phyloP scores from a whole-genome alignment of 2,329 filamentous ascomycete genomes.

The Fusarium nisikadoi region DNA sequence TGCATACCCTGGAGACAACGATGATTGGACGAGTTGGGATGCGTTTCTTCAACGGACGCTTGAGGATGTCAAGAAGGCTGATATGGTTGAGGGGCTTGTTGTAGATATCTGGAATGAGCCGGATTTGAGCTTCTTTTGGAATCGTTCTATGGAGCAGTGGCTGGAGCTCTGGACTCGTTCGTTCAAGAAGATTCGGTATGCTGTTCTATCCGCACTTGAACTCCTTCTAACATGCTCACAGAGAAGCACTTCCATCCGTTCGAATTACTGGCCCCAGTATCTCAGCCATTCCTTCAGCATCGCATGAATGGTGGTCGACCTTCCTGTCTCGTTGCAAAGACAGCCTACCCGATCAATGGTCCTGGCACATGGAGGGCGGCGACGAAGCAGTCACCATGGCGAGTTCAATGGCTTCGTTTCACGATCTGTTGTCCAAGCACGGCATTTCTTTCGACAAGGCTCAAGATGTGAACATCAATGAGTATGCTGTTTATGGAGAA shows the following conservation, averaged over 20 bases:
- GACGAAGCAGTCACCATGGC: neutral
- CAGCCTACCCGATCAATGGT: conserved; percentile 12
- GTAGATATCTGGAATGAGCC: conserved; percentile 67
- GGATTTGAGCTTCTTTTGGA: conserved; percentile 48
- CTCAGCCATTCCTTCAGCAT: neutral
- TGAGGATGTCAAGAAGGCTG: conserved; percentile 51
- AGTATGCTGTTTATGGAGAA: conserved; percentile 56
- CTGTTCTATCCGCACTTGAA: rapidly evolving
- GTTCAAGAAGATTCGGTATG: conserved; percentile 30
- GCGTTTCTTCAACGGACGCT: conserved; percentile 53
- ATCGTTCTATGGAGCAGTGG: conserved; percentile 26
- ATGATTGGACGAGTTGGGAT: conserved; percentile 59
- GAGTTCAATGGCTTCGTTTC: neutral
- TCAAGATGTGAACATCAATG: conserved; percentile 58
- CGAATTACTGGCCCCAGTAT: conserved; percentile 21
- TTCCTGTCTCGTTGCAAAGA: neutral
- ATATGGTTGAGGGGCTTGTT: conserved; percentile 51
- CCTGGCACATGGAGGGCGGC: conserved; percentile 23
- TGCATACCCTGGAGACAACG: conserved; percentile 60
- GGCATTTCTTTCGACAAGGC: conserved; percentile 14
- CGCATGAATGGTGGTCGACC: conserved; percentile 16
- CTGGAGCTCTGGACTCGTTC: conserved; percentile 29
- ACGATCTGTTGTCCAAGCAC: neutral
- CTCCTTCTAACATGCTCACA: rapidly evolving
- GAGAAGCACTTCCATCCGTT: neutral